phyloP scores from a whole-genome alignment of 192 early-diverging fungal genomes.

The Chytriomyces sp. region DNA sequence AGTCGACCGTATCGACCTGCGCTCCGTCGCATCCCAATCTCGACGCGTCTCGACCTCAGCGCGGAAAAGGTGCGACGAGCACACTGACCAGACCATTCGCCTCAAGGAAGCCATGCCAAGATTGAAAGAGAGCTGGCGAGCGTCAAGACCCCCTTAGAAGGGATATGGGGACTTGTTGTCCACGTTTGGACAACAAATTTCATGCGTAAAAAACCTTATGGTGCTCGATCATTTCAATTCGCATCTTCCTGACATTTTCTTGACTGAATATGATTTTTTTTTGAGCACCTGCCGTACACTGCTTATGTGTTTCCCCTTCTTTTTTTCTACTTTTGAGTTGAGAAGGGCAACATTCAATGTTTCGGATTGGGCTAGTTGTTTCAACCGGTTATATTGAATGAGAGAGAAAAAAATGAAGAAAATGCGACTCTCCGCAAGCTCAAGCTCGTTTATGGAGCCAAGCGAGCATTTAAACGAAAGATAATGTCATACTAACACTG shows the following conservation, averaged over 20 bases:
- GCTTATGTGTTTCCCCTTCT: slow-evolving; percentile 41
- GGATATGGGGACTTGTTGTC: slow-evolving; percentile 72
- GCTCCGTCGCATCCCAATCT: slow-evolving; percentile 80
- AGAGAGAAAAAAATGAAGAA: too few species aligned
- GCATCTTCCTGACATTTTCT: too few species aligned
- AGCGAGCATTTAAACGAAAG: too few species aligned
- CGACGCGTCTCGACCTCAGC: slow-evolving; percentile 82
- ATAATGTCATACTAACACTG: neutral
- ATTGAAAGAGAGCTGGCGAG: slow-evolving; percentile 88
- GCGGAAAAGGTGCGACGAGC: slow-evolving; percentile 88
- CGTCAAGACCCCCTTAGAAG: slow-evolving; percentile 82
- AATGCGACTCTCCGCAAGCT: too few species aligned
- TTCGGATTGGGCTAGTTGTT: neutral
- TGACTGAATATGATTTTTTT: too few species aligned
- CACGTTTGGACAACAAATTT: slow-evolving; percentile 51
- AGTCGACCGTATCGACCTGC: slow-evolving; percentile 70
- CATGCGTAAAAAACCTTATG: too few species aligned
- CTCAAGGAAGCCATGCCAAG: slow-evolving; percentile 84
- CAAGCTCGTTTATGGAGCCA: too few species aligned
- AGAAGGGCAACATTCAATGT: neutral
- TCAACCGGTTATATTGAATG: too few species aligned
- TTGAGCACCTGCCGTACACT: too few species aligned
- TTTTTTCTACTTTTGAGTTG: slow-evolving; percentile 10
- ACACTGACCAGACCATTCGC: slow-evolving; percentile 77
- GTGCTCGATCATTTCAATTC: too few species aligned